phyloP scores from a whole-genome alignment of 768 basidiomycete genomes.

The Trametopsis cervina region DNA sequence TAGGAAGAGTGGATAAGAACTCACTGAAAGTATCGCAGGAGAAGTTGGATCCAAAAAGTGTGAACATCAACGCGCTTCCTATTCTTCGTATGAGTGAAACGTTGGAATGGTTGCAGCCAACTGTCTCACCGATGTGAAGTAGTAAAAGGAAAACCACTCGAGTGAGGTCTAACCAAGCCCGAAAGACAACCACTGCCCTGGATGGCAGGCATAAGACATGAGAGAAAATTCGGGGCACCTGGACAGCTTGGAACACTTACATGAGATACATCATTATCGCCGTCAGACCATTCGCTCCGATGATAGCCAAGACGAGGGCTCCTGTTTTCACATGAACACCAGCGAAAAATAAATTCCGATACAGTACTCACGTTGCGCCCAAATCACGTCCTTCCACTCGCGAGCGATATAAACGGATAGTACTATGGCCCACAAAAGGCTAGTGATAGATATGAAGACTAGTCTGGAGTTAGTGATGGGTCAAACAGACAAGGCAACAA shows the following conservation, averaged over 20 bases:
- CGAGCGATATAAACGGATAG: slow-evolving; percentile 19
- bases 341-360: neutral
- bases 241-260: slow-evolving; percentile 14
- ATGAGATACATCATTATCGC: slow-evolving; percentile 23
- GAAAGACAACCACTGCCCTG: slow-evolving; percentile 22
- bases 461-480: neutral
- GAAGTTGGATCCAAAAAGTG: slow-evolving; percentile 14
- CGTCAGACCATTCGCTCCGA: slow-evolving; percentile 15
- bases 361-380: slow-evolving; percentile 16
- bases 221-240: neutral
- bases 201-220: neutral
- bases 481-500: no score
- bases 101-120: no score
- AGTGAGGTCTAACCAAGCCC: slow-evolving; percentile 18
- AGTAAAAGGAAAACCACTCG: slow-evolving; percentile 18
- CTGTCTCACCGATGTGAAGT: slow-evolving; percentile 19
- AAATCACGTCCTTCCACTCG: slow-evolving; percentile 16
- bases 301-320: slow-evolving; percentile 15
- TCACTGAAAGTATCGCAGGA: slow-evolving; percentile 20
- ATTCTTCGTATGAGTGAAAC: no score
- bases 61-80: slow-evolving; percentile 19
- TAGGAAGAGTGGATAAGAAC: no score
- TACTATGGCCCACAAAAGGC: slow-evolving; percentile 18
- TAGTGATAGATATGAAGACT: slow-evolving; percentile 18
- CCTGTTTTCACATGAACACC: slow-evolving; percentile 10